Base-by-base conservation (phyloP, 2,329 filamentous ascomycete genomes). In the Cladosporium phlei region DNA sequence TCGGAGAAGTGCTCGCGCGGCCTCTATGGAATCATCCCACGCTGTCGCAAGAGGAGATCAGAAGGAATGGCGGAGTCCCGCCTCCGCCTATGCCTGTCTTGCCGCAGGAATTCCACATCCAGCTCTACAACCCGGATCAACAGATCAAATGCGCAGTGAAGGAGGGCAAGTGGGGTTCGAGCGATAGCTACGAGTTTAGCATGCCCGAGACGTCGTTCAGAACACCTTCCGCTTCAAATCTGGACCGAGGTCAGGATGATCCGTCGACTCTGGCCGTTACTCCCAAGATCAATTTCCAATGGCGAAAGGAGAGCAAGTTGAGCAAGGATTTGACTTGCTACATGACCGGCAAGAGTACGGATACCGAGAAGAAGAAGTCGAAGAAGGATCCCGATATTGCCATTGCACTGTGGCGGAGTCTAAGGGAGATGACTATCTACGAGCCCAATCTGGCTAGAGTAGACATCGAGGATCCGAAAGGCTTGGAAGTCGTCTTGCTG, bases 101-200 rank as follows among this genome's bases (percentile, higher is more conserved):
- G 21, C 90, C 91, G 0, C 82, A 83, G 47, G 74, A 80, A 44
- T 95, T 97, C 65, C 76, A 77, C n/a, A 77, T 97, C 29, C 85
- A 91, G 58, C 81, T 98, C 3, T 97, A 96, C 74, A 93, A 95
- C 63, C 93, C 93, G 0, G 91, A 97, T 64, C 88, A 93, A 66
- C 78, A 85, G 57, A 73, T 97, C 16, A 59, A 74, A 1, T 78
- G 97, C 27, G 82, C 78, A 57, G 78, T 83, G 59, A 80, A 85
- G 56, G 77, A 83, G 30, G 84, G 86, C 25, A 82, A 83, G 51
- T 95, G 89, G 85, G 89, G 85, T 52, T 84, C 82, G 50, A 83
- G 82, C 11, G 81, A 88, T 43, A 79, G 80, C 45, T 98, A 91
- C 84, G 88, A 93, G 54, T 97, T 98, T 67, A 87, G 91, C 65